These are phyloP conservation scores for Dicorynia guianensis DNA, from an alignment of 306 rosid species.

Conservation along the genomic window DNA sequence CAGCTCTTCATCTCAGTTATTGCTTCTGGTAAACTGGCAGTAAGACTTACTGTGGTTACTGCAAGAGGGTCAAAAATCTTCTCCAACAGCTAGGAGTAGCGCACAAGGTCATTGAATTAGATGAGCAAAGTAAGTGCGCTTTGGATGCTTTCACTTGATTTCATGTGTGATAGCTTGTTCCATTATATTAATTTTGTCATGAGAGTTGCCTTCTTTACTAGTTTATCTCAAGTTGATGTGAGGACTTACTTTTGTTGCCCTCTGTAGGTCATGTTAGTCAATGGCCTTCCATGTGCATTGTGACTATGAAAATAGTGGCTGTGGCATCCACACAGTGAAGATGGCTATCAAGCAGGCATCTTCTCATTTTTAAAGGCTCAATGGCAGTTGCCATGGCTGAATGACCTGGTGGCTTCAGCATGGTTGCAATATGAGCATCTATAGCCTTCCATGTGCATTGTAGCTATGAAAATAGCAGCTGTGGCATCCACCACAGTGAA, in stretches of 20 bases:
- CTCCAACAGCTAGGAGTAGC: slow-evolving; percentile 66
- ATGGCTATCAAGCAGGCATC: no score
- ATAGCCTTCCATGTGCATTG: no score
- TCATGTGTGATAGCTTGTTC: slow-evolving; percentile 8
- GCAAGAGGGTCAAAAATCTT: slow-evolving; percentile 72
- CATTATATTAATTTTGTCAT: background rate
- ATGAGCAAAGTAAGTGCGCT: slow-evolving; percentile 61
- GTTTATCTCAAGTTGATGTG: background rate
- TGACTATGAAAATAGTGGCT: no score
- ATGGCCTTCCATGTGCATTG: no score
- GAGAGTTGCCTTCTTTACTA: background rate
- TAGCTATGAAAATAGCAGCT: no score
- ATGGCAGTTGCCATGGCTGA: no score
- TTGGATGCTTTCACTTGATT: background rate
- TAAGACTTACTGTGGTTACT: slow-evolving; percentile 86
- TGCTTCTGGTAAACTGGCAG: slow-evolving; percentile 52
- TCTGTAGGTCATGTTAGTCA: background rate
- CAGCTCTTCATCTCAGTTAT: background rate
- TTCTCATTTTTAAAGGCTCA: no score
- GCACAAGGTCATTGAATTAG: slow-evolving; percentile 71
- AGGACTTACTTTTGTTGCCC: background rate
- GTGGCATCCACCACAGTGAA: no score
- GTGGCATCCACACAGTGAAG: no score
- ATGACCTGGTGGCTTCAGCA: no score
- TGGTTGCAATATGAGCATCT: no score